These are phyloP conservation scores for Trametes meyenii DNA, from an alignment of 768 basidiomycete genomes.

Conservation along the genomic window DNA sequence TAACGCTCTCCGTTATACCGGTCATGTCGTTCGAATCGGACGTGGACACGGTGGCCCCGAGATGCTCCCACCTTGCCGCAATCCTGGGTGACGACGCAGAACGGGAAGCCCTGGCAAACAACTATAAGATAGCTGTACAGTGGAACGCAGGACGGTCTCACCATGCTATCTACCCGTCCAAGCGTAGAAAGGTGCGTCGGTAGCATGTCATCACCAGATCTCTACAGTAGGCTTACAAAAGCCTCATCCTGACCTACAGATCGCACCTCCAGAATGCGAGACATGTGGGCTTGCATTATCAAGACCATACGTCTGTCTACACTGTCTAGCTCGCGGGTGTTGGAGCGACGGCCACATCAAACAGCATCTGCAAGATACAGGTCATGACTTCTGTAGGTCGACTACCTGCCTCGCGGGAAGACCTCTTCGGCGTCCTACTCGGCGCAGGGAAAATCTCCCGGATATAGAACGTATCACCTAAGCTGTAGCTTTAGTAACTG, in stretches of 20 bases:
- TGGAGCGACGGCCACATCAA: conserved; percentile 63
- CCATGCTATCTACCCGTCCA: conserved; percentile 50
- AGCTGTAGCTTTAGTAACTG: background rate
- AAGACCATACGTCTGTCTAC: conserved; percentile 72
- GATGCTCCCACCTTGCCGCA: conserved; percentile 45
- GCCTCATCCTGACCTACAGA: conserved; percentile 35
- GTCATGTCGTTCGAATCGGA: conserved; percentile 11
- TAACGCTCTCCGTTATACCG: background rate
- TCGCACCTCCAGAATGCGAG: conserved; percentile 64
- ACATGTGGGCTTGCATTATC: conserved; percentile 57
- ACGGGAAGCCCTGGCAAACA: conserved; percentile 40
- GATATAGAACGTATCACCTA: background rate
- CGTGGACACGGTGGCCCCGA: background rate
- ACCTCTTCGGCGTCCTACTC: background rate
- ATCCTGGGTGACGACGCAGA: conserved; percentile 39
- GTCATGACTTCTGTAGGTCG: conserved; percentile 69
- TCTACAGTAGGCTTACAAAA: background rate
- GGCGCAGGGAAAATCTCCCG: background rate
- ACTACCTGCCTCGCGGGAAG: background rate
- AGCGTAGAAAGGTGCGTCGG: conserved; percentile 63
- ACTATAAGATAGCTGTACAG: conserved; percentile 54
- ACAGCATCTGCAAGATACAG: conserved; percentile 56
- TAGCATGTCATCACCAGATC: background rate
- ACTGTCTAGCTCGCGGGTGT: conserved; percentile 72
- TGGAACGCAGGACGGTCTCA: conserved; percentile 57